Percentiles rank a stretch among this genome's conserved stretches.
phyloP scores from a whole-genome alignment of 148 eudicot genomes.

The Rhododendron molle region DNA sequence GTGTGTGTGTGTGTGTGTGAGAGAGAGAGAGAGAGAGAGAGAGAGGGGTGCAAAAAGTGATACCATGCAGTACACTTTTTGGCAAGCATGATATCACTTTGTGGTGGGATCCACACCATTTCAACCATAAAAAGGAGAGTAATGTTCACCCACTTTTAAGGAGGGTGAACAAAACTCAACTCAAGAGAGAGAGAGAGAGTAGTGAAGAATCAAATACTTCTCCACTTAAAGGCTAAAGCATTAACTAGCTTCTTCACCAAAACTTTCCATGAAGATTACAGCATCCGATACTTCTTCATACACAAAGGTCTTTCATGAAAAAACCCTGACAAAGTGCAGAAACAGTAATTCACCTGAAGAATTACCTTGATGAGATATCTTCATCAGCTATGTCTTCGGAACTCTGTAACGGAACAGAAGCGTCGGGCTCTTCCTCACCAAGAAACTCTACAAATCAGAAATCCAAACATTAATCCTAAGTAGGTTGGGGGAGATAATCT shows the following conservation, averaged over 20 bases:
- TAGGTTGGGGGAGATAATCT: not conserved
- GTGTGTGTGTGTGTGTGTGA: no score
- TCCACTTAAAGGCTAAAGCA: not conserved
- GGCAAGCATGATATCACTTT: no score
- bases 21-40: no score
- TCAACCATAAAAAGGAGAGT: no score
- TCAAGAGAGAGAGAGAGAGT: no score
- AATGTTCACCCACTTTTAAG: no score
- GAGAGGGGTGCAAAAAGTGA: no score
- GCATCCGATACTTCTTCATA: not conserved
- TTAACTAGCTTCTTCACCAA: not conserved
- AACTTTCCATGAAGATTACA: not conserved
- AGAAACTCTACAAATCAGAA: slow-evolving; percentile 35
- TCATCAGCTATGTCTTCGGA: slow-evolving; percentile 67
- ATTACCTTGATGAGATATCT: slow-evolving; percentile 89
- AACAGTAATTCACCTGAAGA: not conserved
- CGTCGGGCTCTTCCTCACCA: slow-evolving; percentile 66
- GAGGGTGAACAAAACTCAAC: no score
- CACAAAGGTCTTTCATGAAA: not conserved
- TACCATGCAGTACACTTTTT: no score
- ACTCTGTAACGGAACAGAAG: slow-evolving; percentile 46
- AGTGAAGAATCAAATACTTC: not conserved
- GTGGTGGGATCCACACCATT: no score
- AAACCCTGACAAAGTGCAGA: not conserved
- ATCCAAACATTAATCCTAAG: not conserved